These are phyloP conservation scores for Quercus ilex DNA, from an alignment of 306 rosid genomes.

Conservation along the genomic window DNA sequence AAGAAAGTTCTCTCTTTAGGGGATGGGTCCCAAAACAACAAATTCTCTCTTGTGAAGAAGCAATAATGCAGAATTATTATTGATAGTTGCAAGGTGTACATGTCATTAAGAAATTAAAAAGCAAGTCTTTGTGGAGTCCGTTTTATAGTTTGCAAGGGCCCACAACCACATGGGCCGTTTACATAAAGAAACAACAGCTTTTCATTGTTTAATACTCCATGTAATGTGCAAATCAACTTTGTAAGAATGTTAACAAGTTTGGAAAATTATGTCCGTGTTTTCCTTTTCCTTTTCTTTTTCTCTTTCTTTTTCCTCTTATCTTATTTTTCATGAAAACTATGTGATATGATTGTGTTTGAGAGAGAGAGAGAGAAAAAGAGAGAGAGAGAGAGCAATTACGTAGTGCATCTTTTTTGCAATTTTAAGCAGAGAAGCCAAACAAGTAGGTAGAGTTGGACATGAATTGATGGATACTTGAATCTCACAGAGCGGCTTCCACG, in stretches of 20 bases:
- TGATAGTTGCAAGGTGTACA: slow-evolving; percentile 61
- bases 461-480: no score
- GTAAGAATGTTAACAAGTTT: slow-evolving; percentile 19
- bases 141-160: slow-evolving; percentile 61
- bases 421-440: no score
- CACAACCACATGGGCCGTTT: slow-evolving; percentile 82
- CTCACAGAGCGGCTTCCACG: no score
- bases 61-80: slow-evolving; percentile 80
- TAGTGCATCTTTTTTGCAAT: no score
- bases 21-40: slow-evolving; percentile 64
- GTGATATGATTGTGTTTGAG: no score
- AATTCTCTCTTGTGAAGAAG: slow-evolving; percentile 64
- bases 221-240: slow-evolving; percentile 40
- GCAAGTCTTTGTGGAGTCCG: slow-evolving; percentile 72
- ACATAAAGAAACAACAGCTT: slow-evolving; percentile 36
- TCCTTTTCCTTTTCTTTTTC: background rate
- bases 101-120: slow-evolving; percentile 63
- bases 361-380: background rate
- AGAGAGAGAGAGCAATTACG: background rate
- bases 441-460: no score
- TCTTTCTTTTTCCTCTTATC: no score
- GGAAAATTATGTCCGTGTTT: slow-evolving; percentile 1
- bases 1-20: slow-evolving; percentile 69
- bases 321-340: no score
- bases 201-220: slow-evolving; percentile 16